Evolutionary conservation across 2,329 filamentous ascomycete genomes (phyloP).

Genomic region (Neonectria magnoliae): DNA sequence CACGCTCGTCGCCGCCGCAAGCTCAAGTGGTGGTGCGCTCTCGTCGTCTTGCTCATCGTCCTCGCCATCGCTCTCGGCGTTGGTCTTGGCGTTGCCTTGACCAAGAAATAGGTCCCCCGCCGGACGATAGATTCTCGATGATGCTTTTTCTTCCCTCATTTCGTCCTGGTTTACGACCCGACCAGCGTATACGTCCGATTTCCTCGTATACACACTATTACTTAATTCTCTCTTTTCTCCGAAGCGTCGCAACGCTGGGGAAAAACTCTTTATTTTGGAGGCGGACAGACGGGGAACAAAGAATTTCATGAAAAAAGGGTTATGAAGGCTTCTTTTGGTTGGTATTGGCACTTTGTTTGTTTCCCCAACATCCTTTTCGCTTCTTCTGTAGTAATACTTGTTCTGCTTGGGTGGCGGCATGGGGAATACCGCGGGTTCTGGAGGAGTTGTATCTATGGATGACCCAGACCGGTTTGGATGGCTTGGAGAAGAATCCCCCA

Average conservation of each 20-base stretch:
- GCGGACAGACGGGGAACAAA: slow-evolving; percentile 19
- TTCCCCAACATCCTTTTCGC: slow-evolving; percentile 20
- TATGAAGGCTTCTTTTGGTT: slow-evolving; percentile 26
- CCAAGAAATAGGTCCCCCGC: slow-evolving; percentile 36
- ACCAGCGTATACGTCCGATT: slow-evolving; percentile 30
- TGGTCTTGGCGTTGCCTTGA: slow-evolving; percentile 60
- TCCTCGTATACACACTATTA: slow-evolving; percentile 31
- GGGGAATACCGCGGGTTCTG: slow-evolving; percentile 19
- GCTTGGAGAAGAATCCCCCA: slow-evolving; percentile 14
- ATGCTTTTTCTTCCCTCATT: slow-evolving; percentile 10
- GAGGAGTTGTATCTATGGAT: slow-evolving; percentile 24
- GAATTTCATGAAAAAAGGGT: slow-evolving; percentile 30
- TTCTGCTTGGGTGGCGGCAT: slow-evolving; percentile 15
- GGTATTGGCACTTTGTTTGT: slow-evolving; percentile 23
- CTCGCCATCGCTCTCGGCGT: slow-evolving; percentile 65
- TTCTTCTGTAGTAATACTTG: slow-evolving; percentile 37
- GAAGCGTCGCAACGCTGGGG: slow-evolving; percentile 29
- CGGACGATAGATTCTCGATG: slow-evolving; percentile 37
- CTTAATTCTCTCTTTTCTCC: slow-evolving; percentile 38
- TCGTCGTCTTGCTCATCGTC: slow-evolving; percentile 68
- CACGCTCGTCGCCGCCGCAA: slow-evolving; percentile 74
- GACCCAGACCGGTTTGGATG: slow-evolving; percentile 24
- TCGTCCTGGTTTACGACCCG: slow-evolving; percentile 14
- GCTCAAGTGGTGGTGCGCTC: slow-evolving; percentile 84
- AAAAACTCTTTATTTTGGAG: slow-evolving; percentile 23